These are phyloP conservation scores for Talaromyces funiculosus DNA, from an alignment of 2,329 filamentous ascomycete genomes.

Conservation along the genomic window DNA sequence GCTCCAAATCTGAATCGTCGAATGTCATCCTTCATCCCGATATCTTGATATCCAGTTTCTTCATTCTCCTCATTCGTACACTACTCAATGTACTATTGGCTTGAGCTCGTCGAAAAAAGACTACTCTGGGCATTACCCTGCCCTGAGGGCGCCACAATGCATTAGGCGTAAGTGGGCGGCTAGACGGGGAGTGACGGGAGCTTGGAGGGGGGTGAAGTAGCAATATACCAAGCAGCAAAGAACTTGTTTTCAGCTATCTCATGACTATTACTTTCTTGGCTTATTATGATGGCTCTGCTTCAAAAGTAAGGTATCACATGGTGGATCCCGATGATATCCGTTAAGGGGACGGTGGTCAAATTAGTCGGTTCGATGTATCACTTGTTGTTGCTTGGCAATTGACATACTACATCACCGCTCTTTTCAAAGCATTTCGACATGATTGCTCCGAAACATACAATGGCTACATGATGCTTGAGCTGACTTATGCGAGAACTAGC, in stretches of 20 bases:
- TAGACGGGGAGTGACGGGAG: not conserved
- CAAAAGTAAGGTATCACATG: not conserved
- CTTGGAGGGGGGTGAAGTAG: no score
- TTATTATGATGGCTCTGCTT: not conserved
- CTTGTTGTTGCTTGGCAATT: not conserved
- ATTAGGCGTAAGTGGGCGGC: not conserved
- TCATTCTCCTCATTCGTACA: not conserved
- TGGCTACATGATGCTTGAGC: not conserved
- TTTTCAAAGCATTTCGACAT: not conserved
- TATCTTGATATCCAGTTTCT: not conserved
- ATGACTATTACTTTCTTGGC: not conserved
- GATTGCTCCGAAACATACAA: not conserved
- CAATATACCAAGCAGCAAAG: not conserved
- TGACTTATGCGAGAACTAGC: no score
- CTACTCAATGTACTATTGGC: not conserved
- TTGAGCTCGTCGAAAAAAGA: not conserved
- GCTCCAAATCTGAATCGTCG: no score
- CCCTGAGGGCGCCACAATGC: not conserved
- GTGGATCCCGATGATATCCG: not conserved
- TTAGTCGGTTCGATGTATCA: not conserved
- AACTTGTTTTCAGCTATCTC: not conserved
- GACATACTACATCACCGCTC: not conserved
- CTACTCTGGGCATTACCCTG: not conserved
- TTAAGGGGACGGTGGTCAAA: not conserved
- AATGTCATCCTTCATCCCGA: no score